Evolutionary conservation across 371 early-diverging fungal genomes (phyloP).

Genomic region (Coelomomyces lativittatus): DNA sequence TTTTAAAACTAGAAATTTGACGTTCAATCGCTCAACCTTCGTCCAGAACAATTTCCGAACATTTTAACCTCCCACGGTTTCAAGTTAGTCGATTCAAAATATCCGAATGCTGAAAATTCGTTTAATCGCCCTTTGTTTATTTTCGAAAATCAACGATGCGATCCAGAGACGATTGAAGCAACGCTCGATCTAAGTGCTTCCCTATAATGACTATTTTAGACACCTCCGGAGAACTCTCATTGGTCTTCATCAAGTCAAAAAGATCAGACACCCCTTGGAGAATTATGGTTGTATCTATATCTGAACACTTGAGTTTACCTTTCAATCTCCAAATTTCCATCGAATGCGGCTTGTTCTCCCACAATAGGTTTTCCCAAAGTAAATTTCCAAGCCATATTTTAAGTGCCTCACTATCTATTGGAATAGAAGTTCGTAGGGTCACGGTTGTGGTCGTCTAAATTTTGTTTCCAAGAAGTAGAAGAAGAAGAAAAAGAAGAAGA

Average conservation of each 20-base stretch:
- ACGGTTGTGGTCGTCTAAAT: not conserved
- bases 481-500: not conserved
- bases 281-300: not conserved
- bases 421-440: not conserved
- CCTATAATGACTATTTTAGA: not conserved
- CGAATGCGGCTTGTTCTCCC: not conserved
- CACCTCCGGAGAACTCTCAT: not conserved
- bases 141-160: not conserved
- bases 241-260: not conserved
- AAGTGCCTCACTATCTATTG: no score
- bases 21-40: not conserved
- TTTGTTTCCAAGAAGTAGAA: not conserved
- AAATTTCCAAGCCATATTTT: no score
- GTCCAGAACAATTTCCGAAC: not conserved
- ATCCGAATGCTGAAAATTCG: not conserved
- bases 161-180: not conserved
- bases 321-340: constrained; percentile 1
- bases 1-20: not conserved
- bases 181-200: not conserved
- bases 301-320: not conserved
- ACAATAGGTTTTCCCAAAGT: no score
- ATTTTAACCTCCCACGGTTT: not conserved
- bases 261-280: not conserved
- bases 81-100: not conserved
- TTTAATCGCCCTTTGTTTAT: not conserved